These are phyloP conservation scores for Cornus suecica DNA, from an alignment of 148 eudicot genomes.

Conservation along the genomic window DNA sequence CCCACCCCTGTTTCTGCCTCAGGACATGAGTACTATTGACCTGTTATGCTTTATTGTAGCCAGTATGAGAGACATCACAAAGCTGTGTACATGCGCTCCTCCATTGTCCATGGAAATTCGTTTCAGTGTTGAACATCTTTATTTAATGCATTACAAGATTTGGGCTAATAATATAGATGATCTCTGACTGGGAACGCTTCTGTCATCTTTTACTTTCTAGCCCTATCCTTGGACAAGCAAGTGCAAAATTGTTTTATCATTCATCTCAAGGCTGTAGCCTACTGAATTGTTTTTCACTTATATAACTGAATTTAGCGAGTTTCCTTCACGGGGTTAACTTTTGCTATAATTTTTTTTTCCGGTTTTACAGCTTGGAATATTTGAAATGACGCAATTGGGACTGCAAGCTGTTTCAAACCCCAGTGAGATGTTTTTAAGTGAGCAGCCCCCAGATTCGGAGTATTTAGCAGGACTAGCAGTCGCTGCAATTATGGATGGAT, in stretches of 20 bases:
- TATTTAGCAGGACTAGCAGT: constrained; percentile 84
- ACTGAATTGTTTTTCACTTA: too few relatives aligned
- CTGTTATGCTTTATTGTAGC: not conserved
- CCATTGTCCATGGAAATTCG: not conserved
- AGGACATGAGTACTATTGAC: too few relatives aligned
- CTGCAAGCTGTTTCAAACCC: constrained; percentile 77
- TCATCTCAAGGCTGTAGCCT: not conserved
- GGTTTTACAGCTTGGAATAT: constrained; percentile 97
- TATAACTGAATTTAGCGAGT: not conserved
- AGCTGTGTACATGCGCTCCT: not conserved
- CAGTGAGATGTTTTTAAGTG: constrained; percentile 78
- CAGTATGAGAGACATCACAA: not conserved
- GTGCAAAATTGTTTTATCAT: not conserved
- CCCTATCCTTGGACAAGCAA: not conserved
- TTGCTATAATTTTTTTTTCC: too few relatives aligned
- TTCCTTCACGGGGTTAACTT: not conserved
- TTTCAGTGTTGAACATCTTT: not conserved
- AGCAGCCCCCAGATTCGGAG: constrained; percentile 73
- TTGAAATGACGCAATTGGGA: constrained; percentile 83
- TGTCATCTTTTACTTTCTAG: not conserved
- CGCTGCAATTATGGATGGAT: constrained; percentile 81
- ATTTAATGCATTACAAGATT: not conserved
- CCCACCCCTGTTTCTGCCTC: too few relatives aligned
- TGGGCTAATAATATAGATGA: not conserved
- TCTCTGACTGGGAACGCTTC: not conserved